These are phyloP conservation scores for Casuarina glauca DNA, from an alignment of 306 rosid genomes.

Conservation along the genomic window DNA sequence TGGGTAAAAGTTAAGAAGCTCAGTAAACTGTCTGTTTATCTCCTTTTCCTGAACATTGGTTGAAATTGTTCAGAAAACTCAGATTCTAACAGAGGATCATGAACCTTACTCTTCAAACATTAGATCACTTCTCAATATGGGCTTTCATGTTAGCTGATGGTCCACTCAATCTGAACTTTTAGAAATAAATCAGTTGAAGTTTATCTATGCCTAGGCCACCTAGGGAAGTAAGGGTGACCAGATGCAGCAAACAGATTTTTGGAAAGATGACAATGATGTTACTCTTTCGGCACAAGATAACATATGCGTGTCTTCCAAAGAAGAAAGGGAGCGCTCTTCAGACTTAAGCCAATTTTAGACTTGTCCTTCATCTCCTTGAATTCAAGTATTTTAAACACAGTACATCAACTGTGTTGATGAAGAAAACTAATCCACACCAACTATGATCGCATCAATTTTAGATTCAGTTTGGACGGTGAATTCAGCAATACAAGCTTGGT, in stretches of 20 bases:
- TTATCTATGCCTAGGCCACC: neutral
- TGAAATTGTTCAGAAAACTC: neutral
- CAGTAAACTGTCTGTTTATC: neutral
- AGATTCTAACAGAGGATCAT: neutral
- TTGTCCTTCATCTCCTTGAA: neutral
- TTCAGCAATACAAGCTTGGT: neutral
- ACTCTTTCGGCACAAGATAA: conserved; percentile 1
- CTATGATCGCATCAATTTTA: too few species aligned
- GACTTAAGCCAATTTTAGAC: neutral
- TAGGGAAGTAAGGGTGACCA: conserved; percentile 10
- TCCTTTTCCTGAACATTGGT: neutral
- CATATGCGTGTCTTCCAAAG: neutral
- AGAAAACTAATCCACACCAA: too few species aligned
- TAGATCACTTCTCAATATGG: neutral
- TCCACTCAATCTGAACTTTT: neutral
- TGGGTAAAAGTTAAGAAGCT: neutral
- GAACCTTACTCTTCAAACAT: neutral
- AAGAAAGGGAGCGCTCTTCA: neutral
- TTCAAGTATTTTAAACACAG: neutral
- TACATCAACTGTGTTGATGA: neutral
- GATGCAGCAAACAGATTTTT: neutral
- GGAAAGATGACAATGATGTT: conserved; percentile 1
- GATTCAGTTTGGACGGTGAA: neutral
- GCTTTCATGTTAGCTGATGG: conserved; percentile 11
- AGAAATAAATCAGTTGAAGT: neutral